phyloP scores from a whole-genome alignment of 1,284 basidiomycete species.

The Coriolopsis trogii region DNA sequence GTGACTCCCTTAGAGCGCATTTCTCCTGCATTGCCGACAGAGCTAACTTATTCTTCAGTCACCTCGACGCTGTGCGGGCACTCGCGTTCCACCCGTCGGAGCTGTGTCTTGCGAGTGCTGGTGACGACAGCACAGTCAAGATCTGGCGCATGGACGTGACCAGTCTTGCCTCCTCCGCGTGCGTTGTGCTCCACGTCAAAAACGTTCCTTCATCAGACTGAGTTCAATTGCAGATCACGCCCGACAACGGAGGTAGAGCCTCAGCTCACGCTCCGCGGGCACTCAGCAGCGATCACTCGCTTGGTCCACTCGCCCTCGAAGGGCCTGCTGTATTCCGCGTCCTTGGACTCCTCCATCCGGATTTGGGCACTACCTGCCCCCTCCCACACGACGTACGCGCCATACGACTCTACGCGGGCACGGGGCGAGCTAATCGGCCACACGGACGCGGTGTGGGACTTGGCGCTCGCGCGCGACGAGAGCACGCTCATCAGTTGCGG shows the following conservation, averaged over 20 bases:
- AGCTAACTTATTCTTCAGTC: conserved; percentile 53
- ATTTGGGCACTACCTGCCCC: conserved; percentile 83
- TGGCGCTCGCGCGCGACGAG: conserved; percentile 78
- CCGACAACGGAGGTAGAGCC: conserved; percentile 85
- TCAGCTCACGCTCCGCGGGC: conserved; percentile 89
- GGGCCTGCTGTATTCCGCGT: conserved; percentile 86
- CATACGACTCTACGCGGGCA: conserved; percentile 80
- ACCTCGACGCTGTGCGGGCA: conserved; percentile 91
- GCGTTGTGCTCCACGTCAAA: conserved; percentile 37
- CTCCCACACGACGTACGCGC: conserved; percentile 82
- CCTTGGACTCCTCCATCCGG: conserved; percentile 91
- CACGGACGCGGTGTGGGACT: conserved; percentile 95
- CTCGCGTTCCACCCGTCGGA: conserved; percentile 88
- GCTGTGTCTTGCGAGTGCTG: conserved; percentile 85
- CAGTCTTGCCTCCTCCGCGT: conserved; percentile 72
- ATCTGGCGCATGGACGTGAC: conserved; percentile 88
- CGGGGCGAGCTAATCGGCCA: conserved; percentile 88
- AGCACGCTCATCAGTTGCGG: conserved; percentile 86
- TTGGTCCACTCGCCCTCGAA: conserved; percentile 82
- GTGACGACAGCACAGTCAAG: conserved; percentile 96
- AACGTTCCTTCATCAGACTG: conserved; percentile 16
- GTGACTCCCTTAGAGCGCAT: conserved; percentile 20
- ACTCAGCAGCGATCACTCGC: conserved; percentile 90
- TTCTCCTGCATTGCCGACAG: conserved; percentile 8
- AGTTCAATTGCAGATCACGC: conserved; percentile 48